A percentile compares a stretch with the other conserved stretches of the same genome.
phyloP scores from a whole-genome alignment of 2,329 filamentous ascomycete species.

The Aureobasidium sp. region DNA sequence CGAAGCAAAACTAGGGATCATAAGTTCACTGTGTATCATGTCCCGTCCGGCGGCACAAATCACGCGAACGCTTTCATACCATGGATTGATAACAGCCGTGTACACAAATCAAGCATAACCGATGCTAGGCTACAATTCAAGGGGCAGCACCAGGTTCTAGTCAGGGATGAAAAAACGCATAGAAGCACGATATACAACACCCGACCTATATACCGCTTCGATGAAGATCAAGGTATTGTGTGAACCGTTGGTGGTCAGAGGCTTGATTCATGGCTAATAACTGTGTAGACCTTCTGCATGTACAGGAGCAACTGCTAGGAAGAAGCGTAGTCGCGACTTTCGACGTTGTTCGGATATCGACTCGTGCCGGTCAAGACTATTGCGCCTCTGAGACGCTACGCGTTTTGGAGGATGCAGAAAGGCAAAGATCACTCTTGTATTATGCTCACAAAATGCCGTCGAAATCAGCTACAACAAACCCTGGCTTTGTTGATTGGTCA shows the following conservation, averaged over 20 bases:
- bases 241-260: too few species aligned
- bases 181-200: background rate
- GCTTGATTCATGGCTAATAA: background rate
- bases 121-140: background rate
- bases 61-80: background rate
- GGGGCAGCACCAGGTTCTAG: background rate
- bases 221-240: background rate
- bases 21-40: background rate
- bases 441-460: background rate
- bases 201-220: background rate
- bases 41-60: background rate
- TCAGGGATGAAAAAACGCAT: background rate
- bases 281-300: background rate
- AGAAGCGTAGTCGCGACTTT: background rate
- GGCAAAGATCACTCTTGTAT: background rate
- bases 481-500: background rate
- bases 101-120: background rate
- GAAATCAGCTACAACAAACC: background rate
- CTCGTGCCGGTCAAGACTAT: background rate
- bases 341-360: background rate
- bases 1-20: background rate
- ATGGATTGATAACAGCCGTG: conserved; percentile 1
- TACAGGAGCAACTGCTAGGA: background rate
- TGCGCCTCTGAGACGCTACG: conserved; percentile 2
- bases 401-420: background rate